Evolutionary conservation across 768 basidiomycete species (phyloP), one percentile per base, ranked within the genome.

Genomic region (Termitomyces titanicus): DNA sequence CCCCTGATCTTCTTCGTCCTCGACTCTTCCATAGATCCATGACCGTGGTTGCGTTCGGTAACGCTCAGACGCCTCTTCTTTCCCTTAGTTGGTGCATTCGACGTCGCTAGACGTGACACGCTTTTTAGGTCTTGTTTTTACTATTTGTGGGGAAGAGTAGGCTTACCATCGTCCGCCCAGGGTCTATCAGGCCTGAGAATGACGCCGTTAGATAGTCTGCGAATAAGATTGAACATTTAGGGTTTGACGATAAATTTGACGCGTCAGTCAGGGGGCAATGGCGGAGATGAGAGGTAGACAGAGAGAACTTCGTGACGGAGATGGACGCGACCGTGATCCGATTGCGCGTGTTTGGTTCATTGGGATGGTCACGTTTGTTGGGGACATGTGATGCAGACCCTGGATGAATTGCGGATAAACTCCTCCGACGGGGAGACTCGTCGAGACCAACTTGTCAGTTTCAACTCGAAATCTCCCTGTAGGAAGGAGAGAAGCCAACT

Each of bases 111-210:
- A 63, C 37, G 43, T 60, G 53, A 59, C 55, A 66, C 68, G 70
- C 65, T 69, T 62, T 50, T 49, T 38, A 54, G 56, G 47, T 60
- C 46, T 59, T 47, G 2, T 27, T 63, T 24, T 8, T 20, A 46
- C 34, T 35, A 35, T 15, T n/a, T 49, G 35, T 27, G 22, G 34
- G 48, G 35, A 18, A 38, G 31, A 59, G 48, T 57, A 44, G 27
- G 75, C 83, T 75, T 63, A 88, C 88, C 83, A 66, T 91, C 88
- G 53, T 90, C 87, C 62, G 79, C 78, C 89, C 88, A 89, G 33
- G 87, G 85, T 55, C 86, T 77, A 69, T 89, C 88, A 24, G 84
- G 79, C 51, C 88, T 81, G 25, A 85, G 83, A 61, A 88, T 80
- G 20, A 88, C 76, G 13, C 84, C 83, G 63, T 79, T 77, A 0